phyloP scores from a whole-genome alignment of 1,284 basidiomycete species.

The Pyrrhoderma noxium region DNA sequence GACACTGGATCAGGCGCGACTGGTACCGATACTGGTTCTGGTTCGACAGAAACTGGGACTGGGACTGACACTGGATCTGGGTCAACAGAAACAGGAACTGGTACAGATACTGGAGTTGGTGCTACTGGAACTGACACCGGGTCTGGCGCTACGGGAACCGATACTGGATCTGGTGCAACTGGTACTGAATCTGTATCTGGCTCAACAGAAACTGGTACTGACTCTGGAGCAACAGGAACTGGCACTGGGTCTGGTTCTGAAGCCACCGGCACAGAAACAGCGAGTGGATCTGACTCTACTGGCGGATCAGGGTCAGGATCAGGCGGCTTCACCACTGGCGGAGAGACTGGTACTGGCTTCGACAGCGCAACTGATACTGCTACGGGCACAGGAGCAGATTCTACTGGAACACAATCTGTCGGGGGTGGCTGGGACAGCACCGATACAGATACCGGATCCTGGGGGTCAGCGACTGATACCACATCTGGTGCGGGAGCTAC shows the following conservation, averaged over 20 bases:
- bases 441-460: not conserved
- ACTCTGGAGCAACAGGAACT: not conserved
- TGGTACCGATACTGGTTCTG: constrained; percentile 1
- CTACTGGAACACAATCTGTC: not conserved
- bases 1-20: not conserved
- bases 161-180: not conserved
- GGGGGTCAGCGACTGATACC: not conserved
- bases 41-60: not conserved
- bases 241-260: constrained; percentile 1
- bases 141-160: not conserved
- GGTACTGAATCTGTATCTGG: constrained; percentile 1
- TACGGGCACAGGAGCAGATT: not conserved
- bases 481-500: not conserved
- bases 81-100: not conserved
- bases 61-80: not conserved
- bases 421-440: not conserved
- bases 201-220: not conserved
- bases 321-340: not conserved
- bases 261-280: not conserved
- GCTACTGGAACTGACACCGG: constrained; percentile 1
- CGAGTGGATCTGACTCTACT: not conserved
- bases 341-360: not conserved
- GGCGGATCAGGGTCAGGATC: not conserved
- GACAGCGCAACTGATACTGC: not conserved
- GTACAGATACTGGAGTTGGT: not conserved